Percentiles rank a stretch among this genome's conserved stretches.
phyloP scores from a whole-genome alignment of 2,329 filamentous ascomycete species.

The Aspergillus sojae region DNA sequence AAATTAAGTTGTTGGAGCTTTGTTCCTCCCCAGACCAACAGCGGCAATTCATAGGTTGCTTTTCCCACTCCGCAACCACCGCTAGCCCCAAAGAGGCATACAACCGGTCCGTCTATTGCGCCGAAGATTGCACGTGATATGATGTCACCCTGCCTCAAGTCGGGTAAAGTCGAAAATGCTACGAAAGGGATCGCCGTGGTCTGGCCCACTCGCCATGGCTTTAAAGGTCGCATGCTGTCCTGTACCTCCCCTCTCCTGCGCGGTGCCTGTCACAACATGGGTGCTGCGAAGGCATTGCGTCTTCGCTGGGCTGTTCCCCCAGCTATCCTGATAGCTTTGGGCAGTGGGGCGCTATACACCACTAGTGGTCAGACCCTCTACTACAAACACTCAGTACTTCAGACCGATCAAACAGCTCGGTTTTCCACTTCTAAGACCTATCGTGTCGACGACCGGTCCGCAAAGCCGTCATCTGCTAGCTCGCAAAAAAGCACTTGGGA shows the following conservation, averaged over 20 bases:
- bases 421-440: conserved; percentile 27
- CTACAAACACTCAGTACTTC: conserved; percentile 22
- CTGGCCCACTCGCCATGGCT: conserved; percentile 18
- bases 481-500: conserved; percentile 10
- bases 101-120: conserved; percentile 22
- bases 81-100: conserved; percentile 25
- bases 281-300: conserved; percentile 34
- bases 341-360: conserved; percentile 29
- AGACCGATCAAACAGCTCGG: conserved; percentile 24
- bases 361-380: conserved; percentile 29
- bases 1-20: conserved; percentile 1
- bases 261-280: conserved; percentile 35
- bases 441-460: conserved; percentile 17
- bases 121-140: conserved; percentile 28
- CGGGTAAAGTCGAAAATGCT: not conserved
- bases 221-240: conserved; percentile 26
- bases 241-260: conserved; percentile 20
- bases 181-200: conserved; percentile 16
- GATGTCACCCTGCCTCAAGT: conserved; percentile 28
- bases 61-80: conserved; percentile 14
- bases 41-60: conserved; percentile 3
- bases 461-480: not conserved
- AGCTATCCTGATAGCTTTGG: conserved; percentile 33
- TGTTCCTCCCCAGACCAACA: conserved; percentile 8
- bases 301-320: conserved; percentile 41